Conservation (phyloP, 768 basidiomycete species). For the Lactarius akahatsu region DNA sequence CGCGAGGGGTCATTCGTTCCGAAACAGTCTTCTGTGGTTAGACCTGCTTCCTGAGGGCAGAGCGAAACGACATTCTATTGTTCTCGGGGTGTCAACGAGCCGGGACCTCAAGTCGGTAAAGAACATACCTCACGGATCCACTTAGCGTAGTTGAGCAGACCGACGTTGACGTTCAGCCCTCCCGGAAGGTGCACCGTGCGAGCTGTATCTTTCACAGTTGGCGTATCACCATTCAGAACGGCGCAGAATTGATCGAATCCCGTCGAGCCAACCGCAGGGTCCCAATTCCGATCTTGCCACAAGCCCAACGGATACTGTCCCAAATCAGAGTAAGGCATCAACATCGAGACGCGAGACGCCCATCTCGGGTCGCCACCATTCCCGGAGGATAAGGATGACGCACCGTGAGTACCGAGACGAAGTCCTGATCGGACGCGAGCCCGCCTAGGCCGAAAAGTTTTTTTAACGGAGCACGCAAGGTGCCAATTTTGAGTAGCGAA, state of each 20-base stretch:
- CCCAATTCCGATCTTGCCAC: constrained; percentile 91
- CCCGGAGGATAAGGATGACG: constrained; percentile 23
- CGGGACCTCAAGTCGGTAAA: neutral
- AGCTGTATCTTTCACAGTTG: constrained; percentile 6
- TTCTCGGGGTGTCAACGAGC: constrained; percentile 39
- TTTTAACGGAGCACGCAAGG: constrained; percentile 58
- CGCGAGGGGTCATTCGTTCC: constrained; percentile 71
- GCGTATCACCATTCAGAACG: constrained; percentile 38
- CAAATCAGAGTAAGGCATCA: neutral
- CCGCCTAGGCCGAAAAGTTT: constrained; percentile 70
- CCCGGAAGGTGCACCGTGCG: constrained; percentile 5
- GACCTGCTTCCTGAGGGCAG: constrained; percentile 38
- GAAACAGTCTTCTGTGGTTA: constrained; percentile 71
- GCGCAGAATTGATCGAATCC: constrained; percentile 68
- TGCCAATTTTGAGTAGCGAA: constrained; percentile 48
- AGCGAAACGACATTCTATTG: constrained; percentile 24
- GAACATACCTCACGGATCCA: constrained; percentile 68
- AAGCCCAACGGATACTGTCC: constrained; percentile 56
- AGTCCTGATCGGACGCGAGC: constrained; percentile 73
- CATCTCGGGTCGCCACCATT: neutral
- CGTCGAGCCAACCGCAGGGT: constrained; percentile 61
- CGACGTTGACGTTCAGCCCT: constrained; percentile 46
- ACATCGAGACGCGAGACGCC: neutral
- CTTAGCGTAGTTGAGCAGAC: constrained; percentile 67
- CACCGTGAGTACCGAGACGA: constrained; percentile 67